Conservation (phyloP, 139 green algal genomes). For the Chara braunii region DNA sequence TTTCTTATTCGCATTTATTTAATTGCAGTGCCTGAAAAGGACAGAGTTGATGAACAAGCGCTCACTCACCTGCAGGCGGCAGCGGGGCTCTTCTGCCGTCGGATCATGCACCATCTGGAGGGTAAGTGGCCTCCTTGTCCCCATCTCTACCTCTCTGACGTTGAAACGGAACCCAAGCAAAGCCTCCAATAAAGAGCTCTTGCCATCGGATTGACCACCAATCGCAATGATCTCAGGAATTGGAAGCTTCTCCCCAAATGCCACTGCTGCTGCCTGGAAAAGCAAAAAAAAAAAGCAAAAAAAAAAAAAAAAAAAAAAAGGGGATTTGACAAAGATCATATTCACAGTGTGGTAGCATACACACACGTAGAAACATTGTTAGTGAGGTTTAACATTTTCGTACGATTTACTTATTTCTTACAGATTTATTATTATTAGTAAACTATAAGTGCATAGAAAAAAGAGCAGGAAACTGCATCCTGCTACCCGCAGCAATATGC, state of each 20-base stretch:
- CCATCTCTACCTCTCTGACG: constrained; percentile 80
- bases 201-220: constrained; percentile 83
- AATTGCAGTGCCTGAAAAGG: background rate
- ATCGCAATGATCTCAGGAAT: constrained; percentile 91
- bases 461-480: too few relatives aligned
- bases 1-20: background rate
- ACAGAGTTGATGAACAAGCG: background rate
- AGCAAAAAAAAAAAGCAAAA: too few relatives aligned
- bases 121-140: constrained; percentile 71
- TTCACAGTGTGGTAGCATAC: too few relatives aligned
- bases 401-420: too few relatives aligned
- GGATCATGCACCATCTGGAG: constrained; percentile 78
- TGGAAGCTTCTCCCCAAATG: constrained; percentile 54
- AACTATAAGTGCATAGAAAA: too few relatives aligned
- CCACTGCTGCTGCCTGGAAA: constrained; percentile 14
- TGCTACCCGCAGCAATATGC: too few relatives aligned
- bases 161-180: constrained; percentile 91
- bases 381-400: too few relatives aligned
- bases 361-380: too few relatives aligned
- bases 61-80: constrained; percentile 50
- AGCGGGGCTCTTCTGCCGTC: constrained; percentile 59
- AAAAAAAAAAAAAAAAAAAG: too few relatives aligned
- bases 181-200: constrained; percentile 77
- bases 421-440: too few relatives aligned
- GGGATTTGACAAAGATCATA: too few relatives aligned